phyloP scores from a whole-genome alignment of 805 yeast species.

The Kuraishia capsulata region DNA sequence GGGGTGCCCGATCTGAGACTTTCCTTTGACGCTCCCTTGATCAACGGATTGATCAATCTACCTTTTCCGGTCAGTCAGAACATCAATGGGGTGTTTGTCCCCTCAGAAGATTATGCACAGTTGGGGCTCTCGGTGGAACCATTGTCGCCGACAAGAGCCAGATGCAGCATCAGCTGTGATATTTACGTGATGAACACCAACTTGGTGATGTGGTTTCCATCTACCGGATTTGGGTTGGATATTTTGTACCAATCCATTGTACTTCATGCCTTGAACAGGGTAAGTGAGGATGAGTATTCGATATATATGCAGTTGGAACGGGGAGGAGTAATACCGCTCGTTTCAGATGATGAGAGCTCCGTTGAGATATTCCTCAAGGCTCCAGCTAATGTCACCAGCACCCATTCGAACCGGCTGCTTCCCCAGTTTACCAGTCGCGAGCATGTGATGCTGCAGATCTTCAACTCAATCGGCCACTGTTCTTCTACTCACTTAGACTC shows the following conservation, averaged over 20 bases:
- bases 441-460: background rate
- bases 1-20: constrained; percentile 19
- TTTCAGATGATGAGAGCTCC: background rate
- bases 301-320: constrained; percentile 9
- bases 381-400: background rate
- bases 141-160: background rate
- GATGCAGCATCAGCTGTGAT: background rate
- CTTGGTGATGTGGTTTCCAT: constrained; percentile 8
- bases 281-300: background rate
- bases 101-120: background rate
- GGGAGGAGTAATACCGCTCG: background rate
- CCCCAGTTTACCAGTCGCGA: background rate
- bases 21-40: background rate
- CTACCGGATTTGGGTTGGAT: constrained; percentile 5
- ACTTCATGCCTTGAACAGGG: constrained; percentile 7
- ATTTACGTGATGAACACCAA: constrained; percentile 8
- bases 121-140: background rate
- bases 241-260: constrained; percentile 8
- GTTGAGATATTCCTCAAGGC: background rate
- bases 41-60: constrained; percentile 2
- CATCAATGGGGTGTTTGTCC: background rate
- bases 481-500: background rate
- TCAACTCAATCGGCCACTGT: background rate
- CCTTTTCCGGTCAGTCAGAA: background rate
- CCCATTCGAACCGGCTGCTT: background rate